Percentiles rank a stretch among this genome's conserved stretches.
Evolutionary conservation across 305 asterid genomes (phyloP).

Genomic region (Ilex paraguariensis): DNA sequence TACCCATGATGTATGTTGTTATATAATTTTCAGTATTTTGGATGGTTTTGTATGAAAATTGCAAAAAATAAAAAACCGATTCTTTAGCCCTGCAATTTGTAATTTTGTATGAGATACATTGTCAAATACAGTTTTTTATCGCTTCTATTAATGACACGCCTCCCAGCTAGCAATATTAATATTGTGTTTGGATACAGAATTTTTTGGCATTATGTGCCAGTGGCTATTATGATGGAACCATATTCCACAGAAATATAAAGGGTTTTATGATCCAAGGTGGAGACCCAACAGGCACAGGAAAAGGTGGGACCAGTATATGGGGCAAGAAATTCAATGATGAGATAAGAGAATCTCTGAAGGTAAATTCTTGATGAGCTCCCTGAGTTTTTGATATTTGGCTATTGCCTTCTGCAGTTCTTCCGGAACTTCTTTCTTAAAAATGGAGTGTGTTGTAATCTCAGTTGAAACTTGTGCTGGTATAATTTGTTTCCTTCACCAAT

Average conservation of each 20-base stretch:
- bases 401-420: too few relatives aligned
- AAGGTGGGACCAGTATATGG: conserved; percentile 96
- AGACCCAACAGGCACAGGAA: conserved; percentile 91
- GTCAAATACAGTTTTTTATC: conserved; percentile 3
- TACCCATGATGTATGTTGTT: too few relatives aligned
- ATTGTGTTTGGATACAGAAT: conserved; percentile 42
- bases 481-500: too few relatives aligned
- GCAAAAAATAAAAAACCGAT: background rate
- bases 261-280: conserved; percentile 99
- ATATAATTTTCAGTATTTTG: too few relatives aligned
- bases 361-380: conserved; percentile 19
- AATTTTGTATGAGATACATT: background rate
- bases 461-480: too few relatives aligned
- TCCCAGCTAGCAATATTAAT: background rate
- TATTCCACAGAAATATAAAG: conserved; percentile 90
- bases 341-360: conserved; percentile 96
- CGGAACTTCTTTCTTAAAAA: too few relatives aligned
- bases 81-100: background rate
- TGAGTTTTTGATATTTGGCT: conserved; percentile 7
- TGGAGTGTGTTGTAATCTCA: too few relatives aligned
- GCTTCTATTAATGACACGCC: background rate
- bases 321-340: conserved; percentile 89
- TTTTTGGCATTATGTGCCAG: conserved; percentile 88
- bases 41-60: too few relatives aligned
- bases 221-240: conserved; percentile 91